Evolutionary conservation across 2,329 filamentous ascomycete genomes (phyloP), one percentile per base, ranked within the genome.

Genomic region (Sphaerulina musiva): DNA sequence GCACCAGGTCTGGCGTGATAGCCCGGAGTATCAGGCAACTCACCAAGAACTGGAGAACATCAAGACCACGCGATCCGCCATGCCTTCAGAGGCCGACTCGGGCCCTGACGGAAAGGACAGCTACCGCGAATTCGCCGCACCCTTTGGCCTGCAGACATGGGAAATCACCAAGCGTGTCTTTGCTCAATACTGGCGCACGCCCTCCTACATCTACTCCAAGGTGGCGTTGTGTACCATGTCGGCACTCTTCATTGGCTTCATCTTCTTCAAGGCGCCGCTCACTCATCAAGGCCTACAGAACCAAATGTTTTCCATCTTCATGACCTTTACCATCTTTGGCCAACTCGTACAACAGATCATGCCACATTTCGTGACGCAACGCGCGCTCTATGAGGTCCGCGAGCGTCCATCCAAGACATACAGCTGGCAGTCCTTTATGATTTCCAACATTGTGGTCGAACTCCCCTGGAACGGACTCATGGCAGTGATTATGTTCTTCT

Each of bases 161-260:
- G 78, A 84, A 66, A 87, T 89, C 53, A 79, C 82, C 14, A 69
- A 79, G 60, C 88, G 90, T 65, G 86, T 93, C 26, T 93, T 93
- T 76, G 81, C 91, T 67, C 89, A 95, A 70, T 95, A 93, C 78
- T 95, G 90, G 89, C 86, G 90, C 56, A 91, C 85, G 0, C 90
- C 90, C 0, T 80, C 84, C 4, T 95, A 95, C 75, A 91, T 95
- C 70, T 95, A 92, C 75, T 85, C 87, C 64, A 95, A 95, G 76
- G 69, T 78, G 0, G 74, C 78, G 1, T 82, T 95, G 14, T 89
- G 84, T 67, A 73, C 80, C 23, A 71, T 83, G 12, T 78, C 78
- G 60, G 76, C 84, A 3, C 78, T 95, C 10, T 95, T 92, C 69
- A 87, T 93, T 64, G 89, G 88, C 31, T 89, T 92, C 64, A 88